Evolutionary conservation across 768 basidiomycete species (phyloP), one percentile per base, ranked within the genome.

Genomic region (Termitomyces sp.): DNA sequence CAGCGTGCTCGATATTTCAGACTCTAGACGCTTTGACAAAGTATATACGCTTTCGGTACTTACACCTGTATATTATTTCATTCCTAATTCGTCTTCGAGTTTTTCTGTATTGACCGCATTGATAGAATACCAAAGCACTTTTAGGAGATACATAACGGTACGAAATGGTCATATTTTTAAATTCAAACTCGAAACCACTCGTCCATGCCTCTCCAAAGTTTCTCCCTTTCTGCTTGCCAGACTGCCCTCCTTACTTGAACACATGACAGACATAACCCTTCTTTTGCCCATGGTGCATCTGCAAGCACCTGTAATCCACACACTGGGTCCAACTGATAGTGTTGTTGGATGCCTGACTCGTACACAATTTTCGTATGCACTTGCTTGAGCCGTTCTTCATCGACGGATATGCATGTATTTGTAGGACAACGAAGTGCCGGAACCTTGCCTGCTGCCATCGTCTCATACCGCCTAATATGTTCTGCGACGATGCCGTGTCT

Each of bases 71-170:
- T 26, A 26, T 18, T 10, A 18, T 14, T 0, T 18, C 29, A 4
- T 13, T 14, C n/a, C 46, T n/a, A 46, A 29, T n/a, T 47, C 3
- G n/a, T 48, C 29, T 14, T 31, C 8, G 3, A n/a, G n/a, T 29
- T n/a, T 31, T 20, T 43, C 13, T 43, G 46, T 10, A n/a, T 48
- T 41, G 13, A 36, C 14, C 14, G 79, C 32, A 63, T 32, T 32
- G 32, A 32, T n/a, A n/a, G n/a, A n/a, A n/a, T n/a, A n/a, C n/a
- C n/a, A n/a, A n/a, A n/a, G n/a, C n/a, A n/a, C n/a, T n/a, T n/a
- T n/a, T n/a, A n/a, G n/a, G n/a, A n/a, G n/a, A n/a, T n/a, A n/a
- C n/a, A n/a, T n/a, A n/a, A n/a, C n/a, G n/a, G n/a, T n/a, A n/a
- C n/a, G n/a, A n/a, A n/a, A n/a, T n/a, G n/a, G n/a, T n/a, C n/a